These are phyloP conservation scores for Sapria himalayana DNA, from an alignment of 345 rosid genomes.

Conservation along the genomic window DNA sequence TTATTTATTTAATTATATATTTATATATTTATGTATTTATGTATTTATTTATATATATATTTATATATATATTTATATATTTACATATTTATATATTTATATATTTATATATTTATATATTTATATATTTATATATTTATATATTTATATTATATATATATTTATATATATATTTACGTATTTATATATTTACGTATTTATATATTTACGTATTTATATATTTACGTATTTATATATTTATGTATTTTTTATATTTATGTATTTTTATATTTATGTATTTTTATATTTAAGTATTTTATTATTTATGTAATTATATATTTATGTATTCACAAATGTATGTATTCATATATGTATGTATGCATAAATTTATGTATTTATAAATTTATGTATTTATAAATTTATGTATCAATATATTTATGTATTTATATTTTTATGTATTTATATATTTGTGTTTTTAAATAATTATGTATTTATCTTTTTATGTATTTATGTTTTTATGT, in stretches of 20 bases:
- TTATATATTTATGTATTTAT: no score
- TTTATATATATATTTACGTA: no score
- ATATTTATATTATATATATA: no score
- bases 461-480: not conserved
- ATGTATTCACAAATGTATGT: not conserved
- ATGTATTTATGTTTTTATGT: not conserved
- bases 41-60: no score
- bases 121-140: no score
- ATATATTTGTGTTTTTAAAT: not conserved
- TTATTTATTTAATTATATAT: no score
- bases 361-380: not conserved
- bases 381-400: not conserved
- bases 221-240: no score
- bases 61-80: no score
- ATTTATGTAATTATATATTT: not conserved
- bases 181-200: no score
- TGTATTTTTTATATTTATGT: not conserved
- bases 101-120: no score
- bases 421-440: not conserved
- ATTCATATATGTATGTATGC: not conserved
- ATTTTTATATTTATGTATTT: not conserved
- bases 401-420: not conserved
- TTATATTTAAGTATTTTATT: not conserved
- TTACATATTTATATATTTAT: no score
- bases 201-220: no score